A percentile compares a stretch with the other conserved stretches of the same genome.
Evolutionary conservation across 176 grass and related monocot species (phyloP).

Genomic region (Oryza australiensis): DNA sequence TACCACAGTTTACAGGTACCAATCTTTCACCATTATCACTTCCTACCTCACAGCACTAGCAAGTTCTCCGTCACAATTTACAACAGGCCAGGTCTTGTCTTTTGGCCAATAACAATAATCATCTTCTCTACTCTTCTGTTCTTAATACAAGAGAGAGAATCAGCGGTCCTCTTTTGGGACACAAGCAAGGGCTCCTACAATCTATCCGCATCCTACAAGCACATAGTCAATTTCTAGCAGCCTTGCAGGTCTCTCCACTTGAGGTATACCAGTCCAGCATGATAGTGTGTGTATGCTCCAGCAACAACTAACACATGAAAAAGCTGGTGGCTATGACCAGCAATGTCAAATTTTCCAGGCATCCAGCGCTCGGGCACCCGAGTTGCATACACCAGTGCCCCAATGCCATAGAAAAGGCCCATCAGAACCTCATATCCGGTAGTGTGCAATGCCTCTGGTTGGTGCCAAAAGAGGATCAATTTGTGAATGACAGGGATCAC

Average conservation of each 20-base stretch:
- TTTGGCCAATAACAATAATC: not conserved
- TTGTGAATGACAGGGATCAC: conserved; percentile 85
- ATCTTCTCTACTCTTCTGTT: not conserved
- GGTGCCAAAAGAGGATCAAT: conserved; percentile 63
- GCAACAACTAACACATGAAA: conserved; percentile 88
- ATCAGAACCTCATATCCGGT: conserved; percentile 82
- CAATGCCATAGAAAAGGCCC: conserved; percentile 79
- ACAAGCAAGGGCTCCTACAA: conserved; percentile 6
- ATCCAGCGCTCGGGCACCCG: conserved; percentile 93
- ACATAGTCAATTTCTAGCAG: conserved; percentile 43
- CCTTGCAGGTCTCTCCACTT: conserved; percentile 80
- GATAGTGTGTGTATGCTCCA: conserved; percentile 84
- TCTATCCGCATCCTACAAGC: conserved; percentile 3
- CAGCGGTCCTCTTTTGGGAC: not conserved
- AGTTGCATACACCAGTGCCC: conserved; percentile 76
- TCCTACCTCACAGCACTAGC: not conserved
- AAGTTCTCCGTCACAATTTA: conserved; percentile 38
- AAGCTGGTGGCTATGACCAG: conserved; percentile 85
- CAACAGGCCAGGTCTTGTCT: not conserved
- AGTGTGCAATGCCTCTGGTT: conserved; percentile 77
- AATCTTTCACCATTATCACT: not conserved
- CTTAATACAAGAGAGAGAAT: not conserved
- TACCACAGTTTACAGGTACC: not conserved
- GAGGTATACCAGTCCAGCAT: conserved; percentile 75
- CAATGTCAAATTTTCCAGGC: conserved; percentile 93